A percentile compares a stretch with the other conserved stretches of the same genome.
Conservation (phyloP, 2,329 filamentous ascomycete species). For the Fusarium nurragi region DNA sequence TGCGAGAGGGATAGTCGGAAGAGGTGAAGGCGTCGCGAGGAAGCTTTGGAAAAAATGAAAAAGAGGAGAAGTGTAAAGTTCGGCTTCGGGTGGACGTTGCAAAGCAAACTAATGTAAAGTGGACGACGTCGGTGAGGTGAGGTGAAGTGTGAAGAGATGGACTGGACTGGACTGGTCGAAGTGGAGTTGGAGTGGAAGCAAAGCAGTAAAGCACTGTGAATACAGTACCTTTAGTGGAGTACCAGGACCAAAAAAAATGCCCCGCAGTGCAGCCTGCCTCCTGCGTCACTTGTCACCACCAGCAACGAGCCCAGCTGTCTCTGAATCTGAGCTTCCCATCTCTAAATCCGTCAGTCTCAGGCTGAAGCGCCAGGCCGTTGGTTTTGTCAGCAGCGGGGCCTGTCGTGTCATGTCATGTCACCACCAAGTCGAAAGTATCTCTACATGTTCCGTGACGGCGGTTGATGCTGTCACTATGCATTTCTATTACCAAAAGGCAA, state of each 20-base stretch:
- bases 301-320: conserved; percentile 20
- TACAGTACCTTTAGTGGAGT: conserved; percentile 33
- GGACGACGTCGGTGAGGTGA: conserved; percentile 44
- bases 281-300: conserved; percentile 30
- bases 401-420: conserved; percentile 11
- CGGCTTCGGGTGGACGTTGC: conserved; percentile 20
- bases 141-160: conserved; percentile 39
- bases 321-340: conserved; percentile 7
- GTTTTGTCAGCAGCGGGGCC: conserved; percentile 38
- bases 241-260: conserved; percentile 16
- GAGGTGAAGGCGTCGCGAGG: conserved; percentile 23
- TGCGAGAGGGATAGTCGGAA: conserved; percentile 5
- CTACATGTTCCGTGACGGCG: conserved; percentile 15
- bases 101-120: conserved; percentile 36
- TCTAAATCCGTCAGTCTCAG: conserved; percentile 1
- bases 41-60: conserved; percentile 31
- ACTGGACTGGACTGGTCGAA: conserved; percentile 27
- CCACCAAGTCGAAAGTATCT: conserved; percentile 23
- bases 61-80: conserved; percentile 38
- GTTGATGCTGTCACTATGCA: conserved; percentile 25
- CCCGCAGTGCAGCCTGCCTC: conserved; percentile 19
- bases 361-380: neutral
- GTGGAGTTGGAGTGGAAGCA: conserved; percentile 30
- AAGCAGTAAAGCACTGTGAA: conserved; percentile 29
- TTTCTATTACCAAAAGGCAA: conserved; percentile 6